Conservation (phyloP, 345 rosid genomes). For the Lepidium sativum region DNA sequence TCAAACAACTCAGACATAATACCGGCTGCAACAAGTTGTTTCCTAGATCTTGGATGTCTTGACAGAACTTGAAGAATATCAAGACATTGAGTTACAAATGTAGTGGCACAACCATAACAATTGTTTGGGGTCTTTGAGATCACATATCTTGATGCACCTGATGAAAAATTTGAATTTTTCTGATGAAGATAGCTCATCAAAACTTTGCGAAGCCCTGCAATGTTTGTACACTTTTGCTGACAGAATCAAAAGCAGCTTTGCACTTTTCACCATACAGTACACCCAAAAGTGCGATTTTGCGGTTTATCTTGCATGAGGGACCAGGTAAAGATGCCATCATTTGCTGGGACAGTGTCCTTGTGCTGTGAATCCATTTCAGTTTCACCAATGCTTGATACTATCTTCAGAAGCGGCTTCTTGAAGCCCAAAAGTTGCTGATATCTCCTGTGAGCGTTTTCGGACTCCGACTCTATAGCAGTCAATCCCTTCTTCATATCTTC, state of each 20-base stretch:
- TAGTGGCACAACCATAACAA: slow-evolving; percentile 96
- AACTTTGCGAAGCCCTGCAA: slow-evolving; percentile 93
- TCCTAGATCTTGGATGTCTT: slow-evolving; percentile 66
- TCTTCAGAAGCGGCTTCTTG: slow-evolving; percentile 97
- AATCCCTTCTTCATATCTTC: slow-evolving; percentile 98
- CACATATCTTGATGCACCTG: slow-evolving; percentile 62
- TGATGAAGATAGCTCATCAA: slow-evolving; percentile 94
- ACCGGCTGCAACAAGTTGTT: slow-evolving; percentile 88
- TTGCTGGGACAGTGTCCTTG: slow-evolving; percentile 99
- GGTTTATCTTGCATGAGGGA: slow-evolving; percentile 95
- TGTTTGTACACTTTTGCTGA: slow-evolving; percentile 98
- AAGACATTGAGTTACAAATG: slow-evolving; percentile 90
- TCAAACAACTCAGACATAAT: slow-evolving; percentile 85
- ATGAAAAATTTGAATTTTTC: slow-evolving; percentile 58
- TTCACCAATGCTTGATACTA: slow-evolving; percentile 95
- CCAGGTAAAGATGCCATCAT: slow-evolving; percentile 99
- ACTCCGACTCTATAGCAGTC: slow-evolving; percentile 94
- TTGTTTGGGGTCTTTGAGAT: slow-evolving; percentile 85
- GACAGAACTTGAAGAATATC: slow-evolving; percentile 82
- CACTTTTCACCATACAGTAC: slow-evolving; percentile 98
- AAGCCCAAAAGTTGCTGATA: slow-evolving; percentile 98
- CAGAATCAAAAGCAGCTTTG: slow-evolving; percentile 99
- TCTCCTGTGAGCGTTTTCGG: slow-evolving; percentile 99
- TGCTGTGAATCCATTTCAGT: slow-evolving; percentile 98
- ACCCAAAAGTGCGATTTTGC: slow-evolving; percentile 97